Evolutionary conservation across 1,284 basidiomycete genomes (phyloP), one percentile per base, ranked within the genome.

Genomic region (Marasmius fiardii): DNA sequence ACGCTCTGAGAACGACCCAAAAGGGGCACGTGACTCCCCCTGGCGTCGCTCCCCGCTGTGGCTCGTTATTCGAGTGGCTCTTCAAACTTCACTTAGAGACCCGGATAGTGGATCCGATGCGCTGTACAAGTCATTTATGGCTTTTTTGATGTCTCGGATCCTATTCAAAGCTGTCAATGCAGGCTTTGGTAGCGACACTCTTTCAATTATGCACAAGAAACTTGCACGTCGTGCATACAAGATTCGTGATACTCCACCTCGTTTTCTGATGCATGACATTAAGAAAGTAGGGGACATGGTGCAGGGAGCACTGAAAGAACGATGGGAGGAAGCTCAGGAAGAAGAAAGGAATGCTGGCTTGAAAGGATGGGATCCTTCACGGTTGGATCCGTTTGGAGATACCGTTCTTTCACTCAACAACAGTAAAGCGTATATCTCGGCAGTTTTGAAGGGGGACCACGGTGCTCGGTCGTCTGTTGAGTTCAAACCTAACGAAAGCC

Each of bases 111-210:
- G 28, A 31, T 31, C 28, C 5, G 5, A 31, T 16, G 26, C 4
- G 18, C 8, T 20, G 1, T 83, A 82, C 67, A 82, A 82, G 58
- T 24, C 50, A 0, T 82, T 82, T 61, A 74, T 81, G 62, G 53
- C 72, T 2, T 77, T 70, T 51, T 63, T 77, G 26, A 66, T 78
- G 59, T 64, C 71, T 4, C 43, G 58, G 5, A 57, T 79, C 7
- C 64, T 75, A 2, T 45, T 60, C 1, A 50, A 64, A 2, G 64
- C 57, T n/a, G 14, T 64, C 3, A 55, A 44, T 4, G 16, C n/a
- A 0, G 47, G 59, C 6, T 58, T 74, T 7, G 41, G 69, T 1
- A 71, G 65, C 44, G 70, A 77, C 41, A 20, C 71, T 0, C 64
- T 79, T 7, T 64, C 56, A 58, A 65, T 59, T 37, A 71, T 49